Percentiles rank a stretch among this genome's conserved stretches.
phyloP scores from a whole-genome alignment of 805 yeast genomes.

The Yamadazyma phyllophila region DNA sequence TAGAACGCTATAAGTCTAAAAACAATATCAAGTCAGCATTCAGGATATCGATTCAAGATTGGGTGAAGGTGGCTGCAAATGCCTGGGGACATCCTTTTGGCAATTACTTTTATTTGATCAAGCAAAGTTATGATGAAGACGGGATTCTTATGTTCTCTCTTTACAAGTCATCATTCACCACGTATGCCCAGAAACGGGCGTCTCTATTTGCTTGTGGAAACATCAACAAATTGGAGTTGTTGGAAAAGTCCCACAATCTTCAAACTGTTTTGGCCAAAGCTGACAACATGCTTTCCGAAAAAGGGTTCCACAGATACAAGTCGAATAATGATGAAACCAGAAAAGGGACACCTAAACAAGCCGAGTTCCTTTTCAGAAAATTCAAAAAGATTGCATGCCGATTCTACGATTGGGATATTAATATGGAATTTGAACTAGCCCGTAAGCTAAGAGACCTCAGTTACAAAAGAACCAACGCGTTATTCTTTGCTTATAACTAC shows the following conservation, averaged over 20 bases:
- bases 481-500: too few relatives aligned
- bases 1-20: constrained; percentile 15
- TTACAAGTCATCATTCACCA: constrained; percentile 14
- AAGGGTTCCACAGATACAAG: too few relatives aligned
- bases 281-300: background rate
- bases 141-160: constrained; percentile 13
- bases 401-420: too few relatives aligned
- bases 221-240: background rate
- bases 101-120: constrained; percentile 11
- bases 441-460: too few relatives aligned
- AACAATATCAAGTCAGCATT: constrained; percentile 6
- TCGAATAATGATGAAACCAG: too few relatives aligned
- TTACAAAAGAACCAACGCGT: too few relatives aligned
- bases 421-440: too few relatives aligned
- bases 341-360: too few relatives aligned
- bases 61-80: background rate
- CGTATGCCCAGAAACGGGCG: constrained; percentile 14
- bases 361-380: too few relatives aligned
- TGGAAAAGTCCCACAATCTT: background rate
- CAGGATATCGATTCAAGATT: constrained; percentile 1
- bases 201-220: constrained; percentile 22
- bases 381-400: too few relatives aligned
- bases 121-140: constrained; percentile 1
- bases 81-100: constrained; percentile 4
- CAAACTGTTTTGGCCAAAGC: background rate